A percentile compares a stretch with the other conserved stretches of the same genome.
These are phyloP conservation scores for Salix dunnii DNA, from an alignment of 345 rosid species.

Conservation along the genomic window DNA sequence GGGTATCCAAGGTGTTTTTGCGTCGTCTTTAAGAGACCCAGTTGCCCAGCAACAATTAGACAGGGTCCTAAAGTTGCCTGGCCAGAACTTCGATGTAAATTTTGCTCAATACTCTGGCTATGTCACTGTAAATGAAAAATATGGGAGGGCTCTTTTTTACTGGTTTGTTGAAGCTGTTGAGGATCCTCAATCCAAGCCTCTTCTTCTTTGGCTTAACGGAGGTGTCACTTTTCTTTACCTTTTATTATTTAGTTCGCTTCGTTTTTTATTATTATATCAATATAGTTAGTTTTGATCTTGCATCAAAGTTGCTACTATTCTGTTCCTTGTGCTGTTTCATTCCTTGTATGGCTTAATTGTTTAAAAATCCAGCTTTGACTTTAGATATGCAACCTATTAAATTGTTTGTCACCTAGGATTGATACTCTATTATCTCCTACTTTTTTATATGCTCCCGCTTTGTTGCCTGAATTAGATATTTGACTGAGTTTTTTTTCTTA, in stretches of 20 bases:
- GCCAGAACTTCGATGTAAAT: constrained; percentile 57
- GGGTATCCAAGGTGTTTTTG: constrained; percentile 21
- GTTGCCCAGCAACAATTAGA: constrained; percentile 53
- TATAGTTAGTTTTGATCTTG: neutral
- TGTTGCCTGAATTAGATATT: neutral
- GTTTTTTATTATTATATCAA: neutral
- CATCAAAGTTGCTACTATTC: neutral
- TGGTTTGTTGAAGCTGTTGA: constrained; percentile 59
- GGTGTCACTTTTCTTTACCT: constrained; percentile 38
- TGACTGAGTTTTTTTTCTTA: neutral
- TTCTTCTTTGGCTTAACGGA: constrained; percentile 34
- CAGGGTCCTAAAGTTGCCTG: constrained; percentile 59
- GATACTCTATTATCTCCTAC: neutral
- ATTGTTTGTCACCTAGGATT: neutral
- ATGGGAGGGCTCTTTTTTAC: constrained; percentile 76
- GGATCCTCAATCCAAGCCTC: neutral
- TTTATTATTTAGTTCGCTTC: neutral
- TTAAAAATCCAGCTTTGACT: neutral
- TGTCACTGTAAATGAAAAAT: constrained; percentile 55
- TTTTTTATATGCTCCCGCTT: neutral
- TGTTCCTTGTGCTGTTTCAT: neutral
- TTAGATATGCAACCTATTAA: neutral
- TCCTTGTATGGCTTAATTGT: neutral
- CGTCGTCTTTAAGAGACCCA: constrained; percentile 17
- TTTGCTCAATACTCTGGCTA: constrained; percentile 77